These are phyloP conservation scores for Fraxinus angustifolia DNA, from an alignment of 305 asterid genomes.

Conservation along the genomic window DNA sequence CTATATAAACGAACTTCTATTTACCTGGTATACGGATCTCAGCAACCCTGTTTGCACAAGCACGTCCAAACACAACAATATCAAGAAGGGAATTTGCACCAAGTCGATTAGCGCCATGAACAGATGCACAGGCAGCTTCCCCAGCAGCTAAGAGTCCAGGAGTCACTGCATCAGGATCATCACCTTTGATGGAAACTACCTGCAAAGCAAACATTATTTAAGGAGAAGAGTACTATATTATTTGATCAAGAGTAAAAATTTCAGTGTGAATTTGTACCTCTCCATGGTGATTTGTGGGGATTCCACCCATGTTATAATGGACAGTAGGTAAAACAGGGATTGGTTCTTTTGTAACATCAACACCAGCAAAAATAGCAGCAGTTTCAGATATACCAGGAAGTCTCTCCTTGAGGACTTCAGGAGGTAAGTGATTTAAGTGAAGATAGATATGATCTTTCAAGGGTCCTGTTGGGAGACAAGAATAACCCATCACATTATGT, in stretches of 20 bases:
- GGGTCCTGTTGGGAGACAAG: slow-evolving; percentile 53
- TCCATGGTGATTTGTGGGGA: slow-evolving; percentile 94
- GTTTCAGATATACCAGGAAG: slow-evolving; percentile 99
- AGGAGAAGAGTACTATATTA: slow-evolving; percentile 1
- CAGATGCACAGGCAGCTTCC: slow-evolving; percentile 99
- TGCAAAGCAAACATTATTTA: slow-evolving; percentile 30
- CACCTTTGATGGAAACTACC: slow-evolving; percentile 80
- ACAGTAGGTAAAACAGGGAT: slow-evolving; percentile 98
- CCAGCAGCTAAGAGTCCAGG: slow-evolving; percentile 99
- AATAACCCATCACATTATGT: slow-evolving; percentile 3
- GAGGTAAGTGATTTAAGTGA: slow-evolving; percentile 97
- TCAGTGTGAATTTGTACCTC: slow-evolving; percentile 50
- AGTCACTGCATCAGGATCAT: slow-evolving; percentile 67
- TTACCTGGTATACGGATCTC: slow-evolving; percentile 84
- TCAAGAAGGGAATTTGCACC: slow-evolving; percentile 99
- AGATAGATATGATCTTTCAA: slow-evolving; percentile 93
- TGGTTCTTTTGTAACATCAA: slow-evolving; percentile 98
- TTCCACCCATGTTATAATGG: slow-evolving; percentile 98
- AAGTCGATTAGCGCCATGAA: slow-evolving; percentile 99
- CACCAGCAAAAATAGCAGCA: slow-evolving; percentile 98
- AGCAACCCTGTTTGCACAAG: slow-evolving; percentile 97
- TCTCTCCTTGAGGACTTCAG: slow-evolving; percentile 96
- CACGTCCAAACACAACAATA: slow-evolving; percentile 98
- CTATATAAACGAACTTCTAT: background rate
- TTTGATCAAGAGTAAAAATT: background rate